Evolutionary conservation across 768 basidiomycete genomes (phyloP).

Genomic region (Amanita inopinata): DNA sequence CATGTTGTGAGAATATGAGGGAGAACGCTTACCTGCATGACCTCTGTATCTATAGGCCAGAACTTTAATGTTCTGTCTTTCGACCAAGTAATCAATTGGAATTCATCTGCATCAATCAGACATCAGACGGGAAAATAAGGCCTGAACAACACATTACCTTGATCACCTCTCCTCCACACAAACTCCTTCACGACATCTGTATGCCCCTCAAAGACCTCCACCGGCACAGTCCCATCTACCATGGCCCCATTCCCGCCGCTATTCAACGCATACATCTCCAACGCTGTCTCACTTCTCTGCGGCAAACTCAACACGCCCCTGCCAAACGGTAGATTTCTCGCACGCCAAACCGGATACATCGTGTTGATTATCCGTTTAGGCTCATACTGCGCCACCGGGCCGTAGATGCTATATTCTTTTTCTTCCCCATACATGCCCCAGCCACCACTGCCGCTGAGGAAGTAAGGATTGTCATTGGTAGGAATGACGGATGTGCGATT

Average conservation of each 20-base stretch:
- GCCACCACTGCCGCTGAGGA: background rate
- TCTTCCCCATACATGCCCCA: background rate
- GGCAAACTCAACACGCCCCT: conserved; percentile 80
- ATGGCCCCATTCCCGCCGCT: background rate
- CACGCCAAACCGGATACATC: conserved; percentile 89
- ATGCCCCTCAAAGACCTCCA: conserved; percentile 80
- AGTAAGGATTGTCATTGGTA: no score
- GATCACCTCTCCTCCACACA: conserved; percentile 77
- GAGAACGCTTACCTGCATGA: conserved; percentile 44
- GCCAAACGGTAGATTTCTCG: conserved; percentile 87
- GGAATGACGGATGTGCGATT: no score
- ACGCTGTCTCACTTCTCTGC: conserved; percentile 73
- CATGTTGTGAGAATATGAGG: background rate
- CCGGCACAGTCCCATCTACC: conserved; percentile 29
- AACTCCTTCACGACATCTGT: conserved; percentile 95
- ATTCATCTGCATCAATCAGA: conserved; percentile 27
- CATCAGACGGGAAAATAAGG: background rate
- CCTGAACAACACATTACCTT: conserved; percentile 31
- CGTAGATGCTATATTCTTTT: conserved; percentile 9
- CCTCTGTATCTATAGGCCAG: conserved; percentile 74
- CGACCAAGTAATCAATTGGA: conserved; percentile 61
- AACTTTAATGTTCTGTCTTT: conserved; percentile 88
- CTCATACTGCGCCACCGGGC: conserved; percentile 13
- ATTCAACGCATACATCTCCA: conserved; percentile 71
- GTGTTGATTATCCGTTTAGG: conserved; percentile 56